These are phyloP conservation scores for Mollisiaceae sp. DNA, from an alignment of 2,329 filamentous ascomycete species.

Conservation along the genomic window DNA sequence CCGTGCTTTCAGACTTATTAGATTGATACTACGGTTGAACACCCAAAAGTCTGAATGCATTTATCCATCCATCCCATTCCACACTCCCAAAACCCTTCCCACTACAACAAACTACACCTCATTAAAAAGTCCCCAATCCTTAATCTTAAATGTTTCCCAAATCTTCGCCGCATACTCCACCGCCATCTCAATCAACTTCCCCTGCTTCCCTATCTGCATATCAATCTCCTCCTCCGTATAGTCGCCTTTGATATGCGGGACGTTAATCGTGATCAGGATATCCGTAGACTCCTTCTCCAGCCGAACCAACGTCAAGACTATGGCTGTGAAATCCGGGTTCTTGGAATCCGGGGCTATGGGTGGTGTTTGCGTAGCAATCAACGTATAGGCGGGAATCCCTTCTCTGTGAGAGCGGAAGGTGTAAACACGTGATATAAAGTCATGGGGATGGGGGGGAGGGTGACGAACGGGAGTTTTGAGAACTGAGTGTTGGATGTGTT, in stretches of 20 bases:
- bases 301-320: conserved; percentile 78
- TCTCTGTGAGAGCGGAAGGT: conserved; percentile 42
- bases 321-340: conserved; percentile 66
- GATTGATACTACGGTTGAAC: too few relatives aligned
- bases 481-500: conserved; percentile 66
- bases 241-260: conserved; percentile 79
- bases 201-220: conserved; percentile 66
- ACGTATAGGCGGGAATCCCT: conserved; percentile 66
- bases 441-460: background rate
- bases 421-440: conserved; percentile 27
- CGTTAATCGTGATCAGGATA: conserved; percentile 84
- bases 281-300: conserved; percentile 79
- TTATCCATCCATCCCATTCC: background rate
- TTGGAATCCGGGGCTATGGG: conserved; percentile 42
- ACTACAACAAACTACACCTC: conserved; percentile 35
- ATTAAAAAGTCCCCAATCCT: conserved; percentile 75
- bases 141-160: conserved; percentile 75
- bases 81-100: background rate
- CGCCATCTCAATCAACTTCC: conserved; percentile 69
- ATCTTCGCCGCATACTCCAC: conserved; percentile 72
- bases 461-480: conserved; percentile 51
- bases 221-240: conserved; percentile 77
- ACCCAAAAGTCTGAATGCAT: background rate
- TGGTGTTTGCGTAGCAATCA: conserved; percentile 69
- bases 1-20: too few relatives aligned